Conservation (phyloP, 345 rosid species). For the Citrus medica region DNA sequence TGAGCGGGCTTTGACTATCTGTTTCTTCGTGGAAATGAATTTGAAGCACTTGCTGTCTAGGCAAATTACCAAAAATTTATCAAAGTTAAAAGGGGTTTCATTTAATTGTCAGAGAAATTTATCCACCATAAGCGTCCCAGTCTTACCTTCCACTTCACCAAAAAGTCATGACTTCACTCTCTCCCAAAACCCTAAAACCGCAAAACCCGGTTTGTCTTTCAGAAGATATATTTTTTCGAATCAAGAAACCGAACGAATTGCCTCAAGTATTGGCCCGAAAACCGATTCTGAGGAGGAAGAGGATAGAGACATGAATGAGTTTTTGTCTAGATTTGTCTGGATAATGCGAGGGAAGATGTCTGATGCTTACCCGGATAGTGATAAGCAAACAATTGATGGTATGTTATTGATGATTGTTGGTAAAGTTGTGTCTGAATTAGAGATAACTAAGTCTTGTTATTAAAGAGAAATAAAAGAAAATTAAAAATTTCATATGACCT, state of each 20-base stretch:
- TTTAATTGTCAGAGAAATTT: slow-evolving; percentile 14
- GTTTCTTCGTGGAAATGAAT: slow-evolving; percentile 21
- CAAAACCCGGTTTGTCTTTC: slow-evolving; percentile 16
- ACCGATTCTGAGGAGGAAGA: slow-evolving; percentile 34
- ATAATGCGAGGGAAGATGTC: slow-evolving; percentile 70
- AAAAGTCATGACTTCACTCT: slow-evolving; percentile 14
- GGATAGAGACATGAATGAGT: slow-evolving; percentile 60
- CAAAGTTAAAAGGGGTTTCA: slow-evolving; percentile 22
- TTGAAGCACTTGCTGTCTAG: slow-evolving; percentile 40
- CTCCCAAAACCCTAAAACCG: background rate
- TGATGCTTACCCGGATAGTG: slow-evolving; percentile 52
- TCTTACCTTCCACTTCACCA: slow-evolving; percentile 10
- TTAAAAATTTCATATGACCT: no score
- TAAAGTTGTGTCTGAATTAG: slow-evolving; percentile 67
- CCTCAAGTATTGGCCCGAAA: slow-evolving; percentile 22
- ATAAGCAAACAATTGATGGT: slow-evolving; percentile 55
- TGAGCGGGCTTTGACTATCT: background rate
- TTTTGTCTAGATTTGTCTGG: slow-evolving; percentile 80
- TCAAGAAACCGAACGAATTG: slow-evolving; percentile 26
- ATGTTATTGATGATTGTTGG: slow-evolving; percentile 78
- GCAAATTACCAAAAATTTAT: slow-evolving; percentile 30
- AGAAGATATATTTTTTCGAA: slow-evolving; percentile 40
- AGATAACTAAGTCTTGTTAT: no score
- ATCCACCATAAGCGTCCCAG: slow-evolving; percentile 24
- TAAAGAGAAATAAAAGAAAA: no score